phyloP scores from a whole-genome alignment of 2,329 filamentous ascomycete genomes.

The Pseudomassariella vexata region DNA sequence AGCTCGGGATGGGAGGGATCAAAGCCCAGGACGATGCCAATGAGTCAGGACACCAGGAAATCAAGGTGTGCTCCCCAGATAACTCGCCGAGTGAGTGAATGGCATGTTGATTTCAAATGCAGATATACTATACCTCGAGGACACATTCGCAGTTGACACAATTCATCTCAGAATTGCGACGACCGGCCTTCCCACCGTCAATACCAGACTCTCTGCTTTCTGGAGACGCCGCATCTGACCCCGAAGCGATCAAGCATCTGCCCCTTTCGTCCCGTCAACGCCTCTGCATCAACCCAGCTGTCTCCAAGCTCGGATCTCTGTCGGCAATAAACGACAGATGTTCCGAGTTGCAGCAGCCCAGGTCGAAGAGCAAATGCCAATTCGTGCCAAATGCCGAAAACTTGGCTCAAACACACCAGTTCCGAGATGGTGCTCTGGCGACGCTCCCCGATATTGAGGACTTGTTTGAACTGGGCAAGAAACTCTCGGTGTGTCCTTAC shows the following conservation, averaged over 20 bases:
- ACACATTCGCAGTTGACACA: slow-evolving; percentile 90
- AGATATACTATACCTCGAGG: slow-evolving; percentile 86
- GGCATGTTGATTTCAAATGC: slow-evolving; percentile 9
- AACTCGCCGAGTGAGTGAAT: slow-evolving; percentile 1
- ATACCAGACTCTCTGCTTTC: slow-evolving; percentile 41
- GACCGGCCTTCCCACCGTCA: slow-evolving; percentile 71
- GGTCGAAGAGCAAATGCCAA: slow-evolving; percentile 61
- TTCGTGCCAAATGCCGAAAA: slow-evolving; percentile 77
- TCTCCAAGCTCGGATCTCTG: slow-evolving; percentile 62
- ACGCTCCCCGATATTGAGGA: slow-evolving; percentile 93
- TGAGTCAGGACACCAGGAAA: slow-evolving; percentile 46
- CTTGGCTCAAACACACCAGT: slow-evolving; percentile 65
- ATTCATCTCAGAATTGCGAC: slow-evolving; percentile 75
- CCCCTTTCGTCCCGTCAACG: slow-evolving; percentile 83
- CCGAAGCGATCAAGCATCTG: slow-evolving; percentile 69
- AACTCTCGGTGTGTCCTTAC: slow-evolving; percentile 83
- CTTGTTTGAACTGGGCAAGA: slow-evolving; percentile 69
- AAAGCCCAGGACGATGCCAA: slow-evolving; percentile 29
- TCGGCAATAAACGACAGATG: slow-evolving; percentile 92
- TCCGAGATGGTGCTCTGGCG: slow-evolving; percentile 79
- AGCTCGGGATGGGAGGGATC: slow-evolving; percentile 44
- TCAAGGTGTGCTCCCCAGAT: slow-evolving; percentile 49
- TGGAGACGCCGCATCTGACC: slow-evolving; percentile 16
- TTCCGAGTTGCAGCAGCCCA: slow-evolving; percentile 78
- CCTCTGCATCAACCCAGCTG: slow-evolving; percentile 81